A percentile compares a stretch with the other conserved stretches of the same genome.
Conservation (phyloP, 2,329 filamentous ascomycete genomes). For the Ceratocystiopsis brevicomis region DNA sequence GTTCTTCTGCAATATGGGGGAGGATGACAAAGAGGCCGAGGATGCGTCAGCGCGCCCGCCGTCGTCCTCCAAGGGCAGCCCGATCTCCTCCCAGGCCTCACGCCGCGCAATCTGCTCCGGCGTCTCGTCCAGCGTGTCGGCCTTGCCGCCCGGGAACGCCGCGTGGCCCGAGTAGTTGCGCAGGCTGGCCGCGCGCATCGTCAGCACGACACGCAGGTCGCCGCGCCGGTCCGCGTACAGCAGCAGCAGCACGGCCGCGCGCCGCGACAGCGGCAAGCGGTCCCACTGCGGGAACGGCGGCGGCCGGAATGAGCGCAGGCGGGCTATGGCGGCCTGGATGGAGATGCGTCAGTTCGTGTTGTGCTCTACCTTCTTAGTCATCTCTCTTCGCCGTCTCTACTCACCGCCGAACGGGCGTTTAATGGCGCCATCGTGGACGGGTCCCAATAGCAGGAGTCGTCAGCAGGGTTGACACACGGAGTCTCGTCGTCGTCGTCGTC, state of each 20-base stretch:
- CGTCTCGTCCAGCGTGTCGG: conserved; percentile 36
- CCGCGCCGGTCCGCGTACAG: conserved; percentile 71
- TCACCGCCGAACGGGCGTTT: conserved; percentile 29
- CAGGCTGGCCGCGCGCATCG: conserved; percentile 45
- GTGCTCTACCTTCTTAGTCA: too few species aligned
- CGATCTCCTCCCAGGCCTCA: conserved; percentile 87
- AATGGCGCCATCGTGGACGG: conserved; percentile 36
- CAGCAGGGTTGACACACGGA: conserved; percentile 2
- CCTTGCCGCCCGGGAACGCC: conserved; percentile 67
- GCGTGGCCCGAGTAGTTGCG: conserved; percentile 66
- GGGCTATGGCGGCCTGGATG: conserved; percentile 28
- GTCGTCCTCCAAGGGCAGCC: conserved; percentile 52
- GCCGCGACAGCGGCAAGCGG: conserved; percentile 39
- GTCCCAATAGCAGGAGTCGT: conserved; percentile 36
- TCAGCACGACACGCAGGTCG: conserved; percentile 54
- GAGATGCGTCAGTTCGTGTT: too few species aligned
- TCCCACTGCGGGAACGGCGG: conserved; percentile 45
- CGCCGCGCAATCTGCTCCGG: conserved; percentile 69
- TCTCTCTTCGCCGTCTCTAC: too few species aligned
- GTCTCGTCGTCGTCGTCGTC: conserved; percentile 3
- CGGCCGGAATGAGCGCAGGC: conserved; percentile 40
- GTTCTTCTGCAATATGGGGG: too few species aligned
- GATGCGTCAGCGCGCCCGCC: too few species aligned
- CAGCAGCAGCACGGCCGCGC: conserved; percentile 74
- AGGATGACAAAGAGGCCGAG: too few species aligned